phyloP scores from a whole-genome alignment of 2,329 filamentous ascomycete species.

The Colletotrichum graminicola region DNA sequence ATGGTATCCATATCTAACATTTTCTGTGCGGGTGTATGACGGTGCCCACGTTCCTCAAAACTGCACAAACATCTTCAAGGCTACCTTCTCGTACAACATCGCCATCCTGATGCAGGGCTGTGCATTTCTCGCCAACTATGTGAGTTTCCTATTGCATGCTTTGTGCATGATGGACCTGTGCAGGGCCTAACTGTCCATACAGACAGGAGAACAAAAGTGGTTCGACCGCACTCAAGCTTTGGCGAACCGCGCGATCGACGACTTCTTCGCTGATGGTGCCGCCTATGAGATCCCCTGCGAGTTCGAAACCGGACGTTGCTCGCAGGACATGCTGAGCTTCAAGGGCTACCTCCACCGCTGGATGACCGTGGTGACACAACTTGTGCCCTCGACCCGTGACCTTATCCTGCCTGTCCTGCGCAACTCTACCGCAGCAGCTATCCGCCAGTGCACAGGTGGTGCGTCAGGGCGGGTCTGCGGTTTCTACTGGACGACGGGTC shows the following conservation, averaged over 20 bases:
- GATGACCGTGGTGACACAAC: conserved; percentile 69
- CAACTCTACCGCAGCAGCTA: conserved; percentile 69
- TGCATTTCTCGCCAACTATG: conserved; percentile 69
- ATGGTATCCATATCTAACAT: neutral
- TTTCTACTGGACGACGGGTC: conserved; percentile 68
- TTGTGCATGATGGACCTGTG: conserved; percentile 65
- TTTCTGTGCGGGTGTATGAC: conserved; percentile 64
- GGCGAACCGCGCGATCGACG: conserved; percentile 58
- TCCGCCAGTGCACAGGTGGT: conserved; percentile 72
- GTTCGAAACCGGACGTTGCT: conserved; percentile 65
- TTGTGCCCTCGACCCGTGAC: conserved; percentile 69
- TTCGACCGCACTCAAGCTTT: conserved; percentile 63
- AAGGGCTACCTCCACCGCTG: conserved; percentile 78
- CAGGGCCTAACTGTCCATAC: neutral
- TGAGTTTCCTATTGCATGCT: conserved; percentile 43
- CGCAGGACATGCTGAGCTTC: conserved; percentile 78
- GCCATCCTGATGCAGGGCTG: conserved; percentile 66
- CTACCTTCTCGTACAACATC: conserved; percentile 69
- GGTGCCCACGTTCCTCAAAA: conserved; percentile 63
- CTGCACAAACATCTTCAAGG: conserved; percentile 64
- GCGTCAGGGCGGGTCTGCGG: conserved; percentile 69
- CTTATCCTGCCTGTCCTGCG: conserved; percentile 69
- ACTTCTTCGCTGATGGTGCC: conserved; percentile 65
- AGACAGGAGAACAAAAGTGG: conserved; percentile 60
- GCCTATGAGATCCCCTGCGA: conserved; percentile 78